Conservation (phyloP, 2,329 filamentous ascomycete species). For the Ceratocystis cubensis region DNA sequence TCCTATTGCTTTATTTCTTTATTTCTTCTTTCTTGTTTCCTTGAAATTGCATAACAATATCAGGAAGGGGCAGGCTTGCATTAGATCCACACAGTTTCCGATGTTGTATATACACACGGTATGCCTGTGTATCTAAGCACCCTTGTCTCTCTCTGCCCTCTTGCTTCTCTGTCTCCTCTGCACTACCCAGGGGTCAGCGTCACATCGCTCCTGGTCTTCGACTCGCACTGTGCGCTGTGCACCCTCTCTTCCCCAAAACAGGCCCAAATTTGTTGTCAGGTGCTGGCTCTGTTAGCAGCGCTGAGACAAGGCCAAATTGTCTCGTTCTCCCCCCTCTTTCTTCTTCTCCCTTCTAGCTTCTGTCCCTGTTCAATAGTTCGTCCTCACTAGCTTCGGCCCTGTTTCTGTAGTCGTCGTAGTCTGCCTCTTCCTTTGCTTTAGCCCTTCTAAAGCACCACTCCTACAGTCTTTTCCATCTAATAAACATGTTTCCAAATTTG, state of each 20-base stretch:
- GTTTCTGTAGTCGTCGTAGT: slow-evolving; percentile 9
- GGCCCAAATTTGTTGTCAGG: background rate
- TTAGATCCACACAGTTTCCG: slow-evolving; percentile 3
- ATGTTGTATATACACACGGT: background rate
- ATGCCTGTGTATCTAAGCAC: background rate
- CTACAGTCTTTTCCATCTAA: too few species aligned
- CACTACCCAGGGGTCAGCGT: slow-evolving; percentile 5
- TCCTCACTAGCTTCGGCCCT: slow-evolving; percentile 1
- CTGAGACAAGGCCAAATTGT: background rate
- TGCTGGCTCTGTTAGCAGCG: too few species aligned
- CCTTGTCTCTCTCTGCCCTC: background rate
- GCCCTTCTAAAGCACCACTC: too few species aligned
- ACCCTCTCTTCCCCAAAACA: background rate
- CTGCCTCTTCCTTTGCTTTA: background rate
- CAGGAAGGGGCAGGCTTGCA: slow-evolving; percentile 6
- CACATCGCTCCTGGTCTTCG: background rate
- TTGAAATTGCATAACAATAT: slow-evolving; percentile 5
- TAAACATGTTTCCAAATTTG: background rate
- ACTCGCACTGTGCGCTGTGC: background rate
- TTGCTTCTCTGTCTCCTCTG: background rate
- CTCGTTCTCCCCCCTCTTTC: background rate
- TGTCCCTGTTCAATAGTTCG: background rate
- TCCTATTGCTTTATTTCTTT: background rate
- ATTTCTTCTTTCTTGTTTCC: background rate
- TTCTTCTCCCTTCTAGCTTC: background rate